Base-by-base conservation (phyloP, 78 protist species). In the Diacronema lutheri region DNA sequence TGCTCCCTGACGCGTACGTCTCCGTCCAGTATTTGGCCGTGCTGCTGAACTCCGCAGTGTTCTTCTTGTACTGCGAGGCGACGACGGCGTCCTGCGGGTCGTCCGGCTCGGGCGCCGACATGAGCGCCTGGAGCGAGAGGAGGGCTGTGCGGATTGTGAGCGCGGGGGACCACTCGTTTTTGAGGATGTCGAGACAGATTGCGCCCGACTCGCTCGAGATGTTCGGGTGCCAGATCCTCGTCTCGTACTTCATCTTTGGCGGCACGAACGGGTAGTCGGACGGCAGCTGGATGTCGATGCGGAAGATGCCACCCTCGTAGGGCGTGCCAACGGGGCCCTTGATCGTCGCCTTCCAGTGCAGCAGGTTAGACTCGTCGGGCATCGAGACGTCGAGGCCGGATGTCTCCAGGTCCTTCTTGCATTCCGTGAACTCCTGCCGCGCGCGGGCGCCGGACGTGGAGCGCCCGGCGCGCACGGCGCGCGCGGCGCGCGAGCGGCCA, bases 111-210 rank as follows among this genome's bases (percentile, higher is more conserved):
- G 93, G 88, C 29, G 89, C 56, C 11, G 89, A 76, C 65, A 89
- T 5, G 44, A 84, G 56, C 38, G 86, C 92, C 56, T 90, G 93
- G 26, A 90, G 58, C 44, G 93, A 90, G 10, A 90, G 40, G 19
- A 90, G 86, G 12, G 87, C 94, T 2, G 89, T 91, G 33, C 85
- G 72, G 12, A 91, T 33, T 0, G 94, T 91, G 73, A 91, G 83
- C 31, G 93, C 91, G 4, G 93, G 91, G 7, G 86, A 73, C 94
- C 91, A 87, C 57, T 88, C 83, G 29, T 88, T 87, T 85, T 88
- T 91, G 37, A 91, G 73, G 12, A 91, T 91, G 69, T 91, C 94
- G 19, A 91, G 88, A 41, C 94, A 91, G 35, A 91, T 91, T 23
- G 88, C 92, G 31, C 94, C 94, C 11, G 87, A 81, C 62, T 87